Conservation (phyloP, 2,329 filamentous ascomycete species). For the Tolypocladium tundrense region DNA sequence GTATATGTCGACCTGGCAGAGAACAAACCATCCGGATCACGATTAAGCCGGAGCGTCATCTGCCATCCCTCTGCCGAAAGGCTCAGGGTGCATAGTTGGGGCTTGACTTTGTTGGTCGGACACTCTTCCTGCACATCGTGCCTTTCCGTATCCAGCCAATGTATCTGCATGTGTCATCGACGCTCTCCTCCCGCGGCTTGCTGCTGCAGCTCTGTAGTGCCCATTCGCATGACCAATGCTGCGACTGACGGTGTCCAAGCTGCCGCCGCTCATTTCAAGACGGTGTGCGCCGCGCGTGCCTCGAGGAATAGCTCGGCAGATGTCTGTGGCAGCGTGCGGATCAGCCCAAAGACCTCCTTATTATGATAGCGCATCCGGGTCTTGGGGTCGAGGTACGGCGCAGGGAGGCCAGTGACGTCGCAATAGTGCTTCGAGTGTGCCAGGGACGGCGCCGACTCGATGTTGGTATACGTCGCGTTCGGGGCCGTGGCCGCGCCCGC, state of each 20-base stretch:
- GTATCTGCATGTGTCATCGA: background rate
- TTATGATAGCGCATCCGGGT: slow-evolving; percentile 88
- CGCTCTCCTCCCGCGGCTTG: background rate
- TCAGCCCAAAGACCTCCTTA: slow-evolving; percentile 77
- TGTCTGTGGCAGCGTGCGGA: slow-evolving; percentile 71
- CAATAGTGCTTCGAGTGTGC: slow-evolving; percentile 84
- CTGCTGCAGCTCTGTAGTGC: background rate
- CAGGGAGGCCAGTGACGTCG: slow-evolving; percentile 88
- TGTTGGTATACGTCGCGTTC: slow-evolving; percentile 85
- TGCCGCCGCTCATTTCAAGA: slow-evolving; percentile 59
- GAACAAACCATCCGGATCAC: slow-evolving; percentile 59
- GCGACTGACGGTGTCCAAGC: background rate
- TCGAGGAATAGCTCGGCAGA: slow-evolving; percentile 83
- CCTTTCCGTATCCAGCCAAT: background rate
- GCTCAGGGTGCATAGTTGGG: slow-evolving; percentile 72
- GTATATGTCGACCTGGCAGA: slow-evolving; percentile 74
- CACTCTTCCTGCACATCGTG: slow-evolving; percentile 29
- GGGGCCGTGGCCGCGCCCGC: slow-evolving; percentile 37
- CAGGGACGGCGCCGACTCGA: slow-evolving; percentile 85
- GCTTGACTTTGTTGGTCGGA: slow-evolving; percentile 95
- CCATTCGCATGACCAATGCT: background rate
- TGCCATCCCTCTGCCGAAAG: slow-evolving; percentile 74
- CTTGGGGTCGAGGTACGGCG: slow-evolving; percentile 90
- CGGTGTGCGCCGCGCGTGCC: slow-evolving; percentile 81
- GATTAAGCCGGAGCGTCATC: slow-evolving; percentile 99